Conservation (phyloP, 176 grass and related monocot genomes). For the Echinochloa phyllopogon region DNA sequence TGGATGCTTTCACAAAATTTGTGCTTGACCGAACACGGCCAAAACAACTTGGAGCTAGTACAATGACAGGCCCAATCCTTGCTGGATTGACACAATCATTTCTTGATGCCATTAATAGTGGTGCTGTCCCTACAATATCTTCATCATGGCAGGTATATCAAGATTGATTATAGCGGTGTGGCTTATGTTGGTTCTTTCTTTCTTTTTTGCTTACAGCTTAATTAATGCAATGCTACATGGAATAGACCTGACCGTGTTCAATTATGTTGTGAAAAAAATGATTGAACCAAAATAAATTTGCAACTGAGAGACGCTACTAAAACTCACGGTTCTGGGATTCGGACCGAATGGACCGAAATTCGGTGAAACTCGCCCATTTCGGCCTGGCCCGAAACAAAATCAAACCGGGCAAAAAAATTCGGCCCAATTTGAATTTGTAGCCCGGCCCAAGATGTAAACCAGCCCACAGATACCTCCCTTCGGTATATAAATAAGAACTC, state of each 20-base stretch:
- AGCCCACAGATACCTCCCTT: no score
- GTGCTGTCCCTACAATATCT: slow-evolving; percentile 88
- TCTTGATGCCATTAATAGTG: slow-evolving; percentile 94
- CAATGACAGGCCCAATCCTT: slow-evolving; percentile 94
- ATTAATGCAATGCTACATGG: neutral
- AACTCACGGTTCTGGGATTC: no score
- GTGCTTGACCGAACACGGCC: slow-evolving; percentile 92
- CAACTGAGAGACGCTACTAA: no score
- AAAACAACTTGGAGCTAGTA: slow-evolving; percentile 92
- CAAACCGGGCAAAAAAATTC: no score
- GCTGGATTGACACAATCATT: slow-evolving; percentile 95
- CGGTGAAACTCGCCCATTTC: no score
- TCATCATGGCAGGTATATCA: slow-evolving; percentile 90
- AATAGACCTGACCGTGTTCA: neutral
- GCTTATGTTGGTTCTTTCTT: neutral
- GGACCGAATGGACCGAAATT: no score
- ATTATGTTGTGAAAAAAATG: neutral
- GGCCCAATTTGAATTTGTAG: no score
- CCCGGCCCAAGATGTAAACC: no score
- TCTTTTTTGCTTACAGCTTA: neutral
- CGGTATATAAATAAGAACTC: no score
- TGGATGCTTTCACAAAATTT: slow-evolving; percentile 91
- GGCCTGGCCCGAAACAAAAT: no score
- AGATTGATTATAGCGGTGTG: neutral
- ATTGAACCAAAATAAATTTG: neutral